These are phyloP conservation scores for Fusarium palustre DNA, from an alignment of 2,329 filamentous ascomycete genomes.

Conservation along the genomic window DNA sequence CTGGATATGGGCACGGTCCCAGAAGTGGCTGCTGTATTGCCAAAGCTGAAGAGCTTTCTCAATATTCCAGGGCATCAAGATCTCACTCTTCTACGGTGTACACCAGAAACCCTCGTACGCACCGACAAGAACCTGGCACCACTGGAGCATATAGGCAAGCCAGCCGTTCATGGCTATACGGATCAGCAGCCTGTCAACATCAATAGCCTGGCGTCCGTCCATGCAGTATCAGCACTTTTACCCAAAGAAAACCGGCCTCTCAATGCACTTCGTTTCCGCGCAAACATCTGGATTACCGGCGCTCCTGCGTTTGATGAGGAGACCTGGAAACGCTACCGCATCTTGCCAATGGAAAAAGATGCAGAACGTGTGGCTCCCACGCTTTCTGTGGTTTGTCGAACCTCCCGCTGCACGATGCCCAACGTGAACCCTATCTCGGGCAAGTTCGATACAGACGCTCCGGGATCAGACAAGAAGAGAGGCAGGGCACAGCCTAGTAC, in stretches of 20 bases:
- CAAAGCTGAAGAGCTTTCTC: constrained; percentile 29
- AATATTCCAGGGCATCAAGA: constrained; percentile 22
- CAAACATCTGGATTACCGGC: constrained; percentile 36
- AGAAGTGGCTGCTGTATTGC: neutral
- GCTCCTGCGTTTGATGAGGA: constrained; percentile 34
- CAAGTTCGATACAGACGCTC: constrained; percentile 14
- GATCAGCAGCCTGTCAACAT: constrained; percentile 40
- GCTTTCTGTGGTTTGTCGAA: constrained; percentile 35
- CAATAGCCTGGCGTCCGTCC: constrained; percentile 32
- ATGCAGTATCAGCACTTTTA: constrained; percentile 27
- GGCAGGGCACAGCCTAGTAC: constrained; percentile 47
- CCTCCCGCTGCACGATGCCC: constrained; percentile 36
- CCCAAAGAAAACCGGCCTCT: constrained; percentile 32
- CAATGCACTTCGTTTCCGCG: constrained; percentile 36
- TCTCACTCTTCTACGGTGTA: constrained; percentile 25
- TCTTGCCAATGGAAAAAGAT: neutral
- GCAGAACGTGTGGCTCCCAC: neutral
- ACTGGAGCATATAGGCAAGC: constrained; percentile 22
- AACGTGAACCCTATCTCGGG: constrained; percentile 33
- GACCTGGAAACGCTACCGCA: constrained; percentile 30
- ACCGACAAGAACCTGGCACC: constrained; percentile 34
- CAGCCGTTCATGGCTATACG: constrained; percentile 36
- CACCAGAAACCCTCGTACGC: constrained; percentile 16
- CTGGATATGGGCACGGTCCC: constrained; percentile 18
- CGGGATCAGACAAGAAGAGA: constrained; percentile 16